A percentile compares a stretch with the other conserved stretches of the same genome.
Conservation (phyloP, 2,329 filamentous ascomycete genomes). For the Paradendryphiella salina region DNA sequence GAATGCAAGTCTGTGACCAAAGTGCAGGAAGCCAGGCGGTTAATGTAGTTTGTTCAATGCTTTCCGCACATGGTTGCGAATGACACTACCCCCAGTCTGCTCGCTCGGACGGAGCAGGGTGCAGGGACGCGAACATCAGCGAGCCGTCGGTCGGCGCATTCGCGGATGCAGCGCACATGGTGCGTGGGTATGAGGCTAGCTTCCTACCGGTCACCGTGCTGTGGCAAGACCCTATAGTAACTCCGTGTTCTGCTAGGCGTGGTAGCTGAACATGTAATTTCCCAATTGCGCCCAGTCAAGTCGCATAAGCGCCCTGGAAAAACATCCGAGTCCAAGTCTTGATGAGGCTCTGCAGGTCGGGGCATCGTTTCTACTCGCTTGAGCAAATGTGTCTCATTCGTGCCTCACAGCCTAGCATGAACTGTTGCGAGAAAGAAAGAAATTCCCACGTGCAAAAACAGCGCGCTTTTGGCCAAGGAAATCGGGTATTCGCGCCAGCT, state of each 20-base stretch:
- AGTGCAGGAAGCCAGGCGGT: conserved; percentile 10
- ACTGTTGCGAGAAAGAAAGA: not conserved
- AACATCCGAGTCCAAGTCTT: not conserved
- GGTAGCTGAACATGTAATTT: not conserved
- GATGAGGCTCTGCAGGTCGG: not conserved
- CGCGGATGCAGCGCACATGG: conserved; percentile 1
- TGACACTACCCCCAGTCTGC: not conserved
- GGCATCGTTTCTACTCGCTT: conserved; percentile 1
- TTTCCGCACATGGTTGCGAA: not conserved
- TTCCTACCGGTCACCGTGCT: not conserved
- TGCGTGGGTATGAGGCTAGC: conserved; percentile 7
- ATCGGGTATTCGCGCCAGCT: conserved; percentile 1
- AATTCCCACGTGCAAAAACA: not conserved
- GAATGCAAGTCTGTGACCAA: conserved; percentile 1
- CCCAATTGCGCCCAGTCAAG: not conserved
- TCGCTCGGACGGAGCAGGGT: conserved; percentile 3
- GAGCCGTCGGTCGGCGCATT: not conserved
- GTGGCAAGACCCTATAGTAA: conserved; percentile 3
- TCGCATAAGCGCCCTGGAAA: not conserved
- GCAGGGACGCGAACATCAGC: not conserved
- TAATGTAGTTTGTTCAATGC: conserved; percentile 7
- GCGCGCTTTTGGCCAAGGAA: not conserved
- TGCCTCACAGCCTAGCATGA: not conserved
- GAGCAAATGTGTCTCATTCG: conserved; percentile 4
- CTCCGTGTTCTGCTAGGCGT: not conserved